A percentile compares a stretch with the other conserved stretches of the same genome.
phyloP scores from a whole-genome alignment of 345 rosid species.

The Ceriops tagal region DNA sequence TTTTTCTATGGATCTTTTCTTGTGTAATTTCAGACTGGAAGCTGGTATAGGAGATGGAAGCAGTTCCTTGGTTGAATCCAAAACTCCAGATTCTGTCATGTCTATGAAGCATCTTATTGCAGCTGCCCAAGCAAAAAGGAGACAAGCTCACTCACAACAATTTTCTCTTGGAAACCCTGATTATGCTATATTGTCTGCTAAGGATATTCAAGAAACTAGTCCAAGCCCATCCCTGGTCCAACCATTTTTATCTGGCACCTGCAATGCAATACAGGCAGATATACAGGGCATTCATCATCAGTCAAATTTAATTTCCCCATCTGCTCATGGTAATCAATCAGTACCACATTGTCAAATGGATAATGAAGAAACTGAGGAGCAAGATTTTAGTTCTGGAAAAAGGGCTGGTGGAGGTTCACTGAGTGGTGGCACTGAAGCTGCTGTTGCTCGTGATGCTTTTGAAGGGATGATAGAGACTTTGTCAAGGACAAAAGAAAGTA shows the following conservation, averaged over 20 bases:
- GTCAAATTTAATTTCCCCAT: constrained; percentile 37
- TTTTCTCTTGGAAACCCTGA: constrained; percentile 43
- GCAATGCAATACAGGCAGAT: constrained; percentile 41
- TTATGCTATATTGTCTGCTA: constrained; percentile 27
- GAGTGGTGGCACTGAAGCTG: constrained; percentile 89
- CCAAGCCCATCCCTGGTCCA: constrained; percentile 51
- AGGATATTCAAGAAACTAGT: constrained; percentile 46
- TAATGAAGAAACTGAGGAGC: constrained; percentile 61
- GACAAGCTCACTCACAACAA: constrained; percentile 60
- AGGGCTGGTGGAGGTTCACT: constrained; percentile 65
- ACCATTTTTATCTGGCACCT: constrained; percentile 39
- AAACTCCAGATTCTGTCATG: constrained; percentile 52
- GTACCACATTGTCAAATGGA: constrained; percentile 26
- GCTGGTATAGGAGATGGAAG: constrained; percentile 38
- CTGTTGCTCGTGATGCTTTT: constrained; percentile 92
- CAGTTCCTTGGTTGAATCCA: constrained; percentile 40
- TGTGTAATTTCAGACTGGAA: constrained; percentile 39
- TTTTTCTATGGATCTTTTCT: constrained; percentile 6
- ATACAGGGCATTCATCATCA: constrained; percentile 37
- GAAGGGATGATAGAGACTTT: constrained; percentile 99
- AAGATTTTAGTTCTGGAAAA: constrained; percentile 53
- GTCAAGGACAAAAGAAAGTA: constrained; percentile 94
- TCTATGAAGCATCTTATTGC: constrained; percentile 91
- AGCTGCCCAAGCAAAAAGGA: constrained; percentile 91
- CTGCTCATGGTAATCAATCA: constrained; percentile 43